Evolutionary conservation across 2,329 filamentous ascomycete species (phyloP).

Genomic region (Bertia moriformis): DNA sequence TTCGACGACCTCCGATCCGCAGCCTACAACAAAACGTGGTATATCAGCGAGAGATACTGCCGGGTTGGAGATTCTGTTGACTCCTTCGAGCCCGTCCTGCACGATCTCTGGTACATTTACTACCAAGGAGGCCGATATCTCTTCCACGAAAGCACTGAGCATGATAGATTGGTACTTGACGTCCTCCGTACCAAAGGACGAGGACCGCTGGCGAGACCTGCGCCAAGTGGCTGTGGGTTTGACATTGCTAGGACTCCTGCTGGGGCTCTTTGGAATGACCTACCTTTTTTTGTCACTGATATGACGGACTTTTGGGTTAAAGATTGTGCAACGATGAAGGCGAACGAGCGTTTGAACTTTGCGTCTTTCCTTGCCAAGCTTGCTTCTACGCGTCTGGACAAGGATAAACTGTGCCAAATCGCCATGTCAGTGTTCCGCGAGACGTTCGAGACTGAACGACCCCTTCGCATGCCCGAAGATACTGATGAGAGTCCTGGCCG

Average conservation of each 20-base stretch:
- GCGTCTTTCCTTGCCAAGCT: background rate
- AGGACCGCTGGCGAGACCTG: background rate
- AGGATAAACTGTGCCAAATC: background rate
- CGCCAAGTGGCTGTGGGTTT: background rate
- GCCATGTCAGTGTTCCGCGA: background rate
- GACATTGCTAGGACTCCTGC: background rate
- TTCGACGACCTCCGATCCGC: too few relatives aligned
- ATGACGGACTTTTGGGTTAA: background rate
- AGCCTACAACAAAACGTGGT: too few relatives aligned
- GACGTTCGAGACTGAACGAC: background rate
- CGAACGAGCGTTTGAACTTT: background rate
- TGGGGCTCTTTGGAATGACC: background rate
- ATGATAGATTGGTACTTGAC: background rate
- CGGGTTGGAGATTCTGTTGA: background rate
- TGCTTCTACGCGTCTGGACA: background rate
- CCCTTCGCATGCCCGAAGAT: background rate
- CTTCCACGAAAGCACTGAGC: background rate
- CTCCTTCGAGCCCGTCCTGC: background rate
- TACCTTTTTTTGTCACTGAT: background rate
- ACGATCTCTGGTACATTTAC: background rate
- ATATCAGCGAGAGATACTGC: background rate
- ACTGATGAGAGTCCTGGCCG: background rate
- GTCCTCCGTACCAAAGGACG: background rate
- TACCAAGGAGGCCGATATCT: background rate
- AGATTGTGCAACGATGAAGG: background rate